phyloP scores from a whole-genome alignment of 2,329 filamentous ascomycete genomes.

The Chaetomium sp. region DNA sequence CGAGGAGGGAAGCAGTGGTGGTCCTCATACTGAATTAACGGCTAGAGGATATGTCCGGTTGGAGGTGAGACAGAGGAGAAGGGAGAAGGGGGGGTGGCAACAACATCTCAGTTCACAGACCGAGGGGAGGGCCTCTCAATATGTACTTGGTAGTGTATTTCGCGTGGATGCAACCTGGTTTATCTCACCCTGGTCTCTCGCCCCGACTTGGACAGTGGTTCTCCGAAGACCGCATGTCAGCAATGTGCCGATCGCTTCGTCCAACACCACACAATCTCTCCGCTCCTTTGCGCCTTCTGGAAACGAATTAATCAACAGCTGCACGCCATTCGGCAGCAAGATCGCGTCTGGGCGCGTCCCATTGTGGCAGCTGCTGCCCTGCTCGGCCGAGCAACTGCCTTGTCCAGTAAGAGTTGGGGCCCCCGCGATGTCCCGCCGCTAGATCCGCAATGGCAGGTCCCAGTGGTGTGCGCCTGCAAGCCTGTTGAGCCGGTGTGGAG shows the following conservation, averaged over 20 bases:
- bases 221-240: not conserved
- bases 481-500: not conserved
- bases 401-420: conserved; percentile 11
- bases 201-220: not conserved
- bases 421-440: conserved; percentile 20
- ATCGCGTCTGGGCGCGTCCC: conserved; percentile 25
- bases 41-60: not conserved
- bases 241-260: conserved; percentile 11
- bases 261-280: conserved; percentile 1
- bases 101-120: not conserved
- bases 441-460: conserved; percentile 30
- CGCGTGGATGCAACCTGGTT: not conserved
- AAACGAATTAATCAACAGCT: conserved; percentile 4
- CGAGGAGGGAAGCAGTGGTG: conserved; percentile 20
- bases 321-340: conserved; percentile 17
- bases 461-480: not conserved
- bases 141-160: too few species aligned
- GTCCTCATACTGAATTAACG: conserved; percentile 25
- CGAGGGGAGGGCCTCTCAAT: not conserved
- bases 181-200: not conserved
- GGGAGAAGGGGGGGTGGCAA: not conserved
- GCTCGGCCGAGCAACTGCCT: conserved; percentile 22
- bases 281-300: conserved; percentile 15
- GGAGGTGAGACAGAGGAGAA: not conserved
- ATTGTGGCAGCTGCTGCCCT: conserved; percentile 28